These are phyloP conservation scores for Calonectria hawksworthii DNA, from an alignment of 2,329 filamentous ascomycete genomes.

Conservation along the genomic window DNA sequence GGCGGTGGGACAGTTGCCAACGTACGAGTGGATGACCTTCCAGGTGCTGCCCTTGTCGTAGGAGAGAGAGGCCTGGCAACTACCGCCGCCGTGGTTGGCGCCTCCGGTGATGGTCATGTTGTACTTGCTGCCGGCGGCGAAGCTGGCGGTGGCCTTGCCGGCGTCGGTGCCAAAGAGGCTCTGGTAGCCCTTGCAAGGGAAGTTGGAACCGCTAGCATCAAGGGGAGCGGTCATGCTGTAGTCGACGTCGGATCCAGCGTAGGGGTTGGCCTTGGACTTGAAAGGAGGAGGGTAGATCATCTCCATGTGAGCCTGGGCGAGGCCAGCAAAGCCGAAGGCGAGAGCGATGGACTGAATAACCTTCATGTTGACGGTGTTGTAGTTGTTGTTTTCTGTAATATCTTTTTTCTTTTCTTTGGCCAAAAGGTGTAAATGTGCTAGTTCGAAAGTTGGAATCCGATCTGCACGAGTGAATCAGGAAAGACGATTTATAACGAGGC, in stretches of 20 bases:
- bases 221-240: slow-evolving; percentile 82
- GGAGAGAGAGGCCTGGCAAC: slow-evolving; percentile 81
- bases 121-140: slow-evolving; percentile 72
- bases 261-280: slow-evolving; percentile 66
- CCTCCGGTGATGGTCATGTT: slow-evolving; percentile 75
- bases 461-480: slow-evolving; percentile 5
- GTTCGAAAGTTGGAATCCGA: slow-evolving; percentile 13
- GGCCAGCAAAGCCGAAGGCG: slow-evolving; percentile 58
- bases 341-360: slow-evolving; percentile 53
- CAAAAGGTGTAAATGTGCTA: neutral
- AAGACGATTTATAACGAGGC: slow-evolving; percentile 28
- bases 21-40: slow-evolving; percentile 74
- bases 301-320: slow-evolving; percentile 69
- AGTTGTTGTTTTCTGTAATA: neutral
- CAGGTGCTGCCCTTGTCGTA: slow-evolving; percentile 80
- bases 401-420: neutral
- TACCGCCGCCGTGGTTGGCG: slow-evolving; percentile 77
- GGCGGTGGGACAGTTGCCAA: slow-evolving; percentile 66
- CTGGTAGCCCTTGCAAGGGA: slow-evolving; percentile 80
- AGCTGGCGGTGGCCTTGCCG: slow-evolving; percentile 71
- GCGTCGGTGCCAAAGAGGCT: slow-evolving; percentile 61
- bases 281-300: slow-evolving; percentile 67
- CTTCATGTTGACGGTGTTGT: slow-evolving; percentile 56
- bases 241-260: slow-evolving; percentile 67
- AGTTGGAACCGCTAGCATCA: slow-evolving; percentile 71